Evolutionary conservation across 176 grass and related monocot species (phyloP), one percentile per base, ranked within the genome.

Genomic region (Triticum timopheevii): DNA sequence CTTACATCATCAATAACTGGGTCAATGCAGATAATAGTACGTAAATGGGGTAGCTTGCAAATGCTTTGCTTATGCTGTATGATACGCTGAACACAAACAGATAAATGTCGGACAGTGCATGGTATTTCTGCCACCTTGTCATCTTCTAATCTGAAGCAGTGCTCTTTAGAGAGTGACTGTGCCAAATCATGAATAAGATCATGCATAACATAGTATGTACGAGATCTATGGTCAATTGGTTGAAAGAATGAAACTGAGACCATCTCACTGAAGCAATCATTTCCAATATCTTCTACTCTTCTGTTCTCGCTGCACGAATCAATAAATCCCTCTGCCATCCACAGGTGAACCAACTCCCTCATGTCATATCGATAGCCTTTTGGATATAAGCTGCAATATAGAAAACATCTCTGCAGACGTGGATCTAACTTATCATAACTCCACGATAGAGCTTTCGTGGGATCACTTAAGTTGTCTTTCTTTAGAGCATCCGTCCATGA

Each of bases 361-460:
- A 44, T 16, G 3, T 45, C 0, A 31, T 61, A 80, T 0, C 2
- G n/a, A 2, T 86, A 2, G 0, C 24, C 84, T 61, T 86, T 86
- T 4, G 84, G 76, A 12, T 47, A 86, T 61, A 86, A 79, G 10
- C 65, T 80, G 49, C 22, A 75, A 33, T 84, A 64, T 0, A 17
- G 20, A 42, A 73, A 74, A 73, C 80, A 83, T 15, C 73, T 42
- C 13, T 83, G 86, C 1, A 88, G 4, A 33, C 6, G 2, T 30
- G 45, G 62, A 64, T 82, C 30, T 47, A 88, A 78, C 34, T 63
- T 76, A 19, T 71, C 24, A 5, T 71, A 88, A 47, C 87, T 88
- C 87, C 87, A 84, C 8, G 39, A 5, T 0, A 88, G 63, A 70
- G 65, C 6, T 0, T 0, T 62, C 23, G 0, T 80, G 2, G 81